These are phyloP conservation scores for Clonostachys rosea DNA, from an alignment of 2,329 filamentous ascomycete species.

Conservation along the genomic window DNA sequence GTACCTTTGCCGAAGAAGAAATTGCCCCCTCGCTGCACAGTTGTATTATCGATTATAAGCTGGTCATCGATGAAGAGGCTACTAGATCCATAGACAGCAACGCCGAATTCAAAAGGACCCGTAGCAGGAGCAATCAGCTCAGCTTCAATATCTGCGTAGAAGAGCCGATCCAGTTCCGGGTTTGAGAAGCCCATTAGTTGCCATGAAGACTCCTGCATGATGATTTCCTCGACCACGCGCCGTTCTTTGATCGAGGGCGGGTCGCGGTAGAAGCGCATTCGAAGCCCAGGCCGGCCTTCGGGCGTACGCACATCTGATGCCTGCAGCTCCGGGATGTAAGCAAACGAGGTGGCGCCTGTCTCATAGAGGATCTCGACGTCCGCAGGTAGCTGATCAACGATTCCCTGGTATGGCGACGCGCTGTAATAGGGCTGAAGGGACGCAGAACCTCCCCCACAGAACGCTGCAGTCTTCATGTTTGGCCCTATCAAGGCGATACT, in stretches of 20 bases:
- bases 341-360: conserved; percentile 15
- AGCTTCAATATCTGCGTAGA: conserved; percentile 59
- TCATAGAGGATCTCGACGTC: conserved; percentile 9
- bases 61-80: conserved; percentile 59
- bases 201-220: conserved; percentile 17
- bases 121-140: neutral
- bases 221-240: conserved; percentile 10
- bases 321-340: conserved; percentile 18
- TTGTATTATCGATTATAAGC: conserved; percentile 61
- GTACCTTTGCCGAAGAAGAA: conserved; percentile 29
- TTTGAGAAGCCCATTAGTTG: conserved; percentile 46
- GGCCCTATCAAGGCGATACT: conserved; percentile 49
- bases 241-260: neutral
- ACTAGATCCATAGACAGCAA: conserved; percentile 61
- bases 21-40: conserved; percentile 33
- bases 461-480: conserved; percentile 34
- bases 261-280: conserved; percentile 13
- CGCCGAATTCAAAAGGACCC: conserved; percentile 55
- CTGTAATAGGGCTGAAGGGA: conserved; percentile 21
- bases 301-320: conserved; percentile 4
- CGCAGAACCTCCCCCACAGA: conserved; percentile 25
- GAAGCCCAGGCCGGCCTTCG: conserved; percentile 8
- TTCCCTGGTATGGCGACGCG: conserved; percentile 29
- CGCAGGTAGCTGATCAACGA: conserved; percentile 37
- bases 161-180: conserved; percentile 47